phyloP scores from a whole-genome alignment of 2,329 filamentous ascomycete species.

The Biscogniauxia marginata region DNA sequence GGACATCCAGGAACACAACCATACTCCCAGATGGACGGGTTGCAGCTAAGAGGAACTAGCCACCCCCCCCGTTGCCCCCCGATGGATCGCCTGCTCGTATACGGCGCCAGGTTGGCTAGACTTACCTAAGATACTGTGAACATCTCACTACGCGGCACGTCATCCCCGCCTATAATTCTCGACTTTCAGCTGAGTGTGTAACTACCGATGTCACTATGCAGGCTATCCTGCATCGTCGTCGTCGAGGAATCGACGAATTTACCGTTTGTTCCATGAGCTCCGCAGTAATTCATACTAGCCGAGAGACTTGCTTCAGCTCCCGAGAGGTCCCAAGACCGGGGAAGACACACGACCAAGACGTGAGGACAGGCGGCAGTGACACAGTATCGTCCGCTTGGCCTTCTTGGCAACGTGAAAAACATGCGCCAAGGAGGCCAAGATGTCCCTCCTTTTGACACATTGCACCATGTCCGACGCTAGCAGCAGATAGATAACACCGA shows the following conservation, averaged over 20 bases:
- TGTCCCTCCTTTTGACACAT: conserved; percentile 6
- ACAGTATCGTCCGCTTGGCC: conserved; percentile 28
- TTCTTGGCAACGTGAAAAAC: conserved; percentile 25
- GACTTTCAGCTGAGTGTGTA: background rate
- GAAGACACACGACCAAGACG: conserved; percentile 17
- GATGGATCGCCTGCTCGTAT: background rate
- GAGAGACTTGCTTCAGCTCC: conserved; percentile 3
- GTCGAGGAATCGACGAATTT: background rate
- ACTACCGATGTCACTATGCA: background rate
- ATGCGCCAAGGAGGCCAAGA: conserved; percentile 20
- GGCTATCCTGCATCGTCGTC: background rate
- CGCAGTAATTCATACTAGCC: background rate
- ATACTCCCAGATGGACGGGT: background rate
- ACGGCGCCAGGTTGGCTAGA: background rate
- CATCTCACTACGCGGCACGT: background rate
- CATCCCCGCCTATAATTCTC: background rate
- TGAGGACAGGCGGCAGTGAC: conserved; percentile 21
- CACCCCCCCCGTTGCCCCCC: background rate
- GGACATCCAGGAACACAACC: background rate
- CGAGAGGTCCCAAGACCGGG: conserved; percentile 14
- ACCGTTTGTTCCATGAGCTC: background rate
- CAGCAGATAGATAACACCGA: background rate
- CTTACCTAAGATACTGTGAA: background rate
- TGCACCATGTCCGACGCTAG: background rate
- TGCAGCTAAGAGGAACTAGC: background rate